Evolutionary conservation across 2,329 filamentous ascomycete species (phyloP), one percentile per base, ranked within the genome.

Genomic region (Graphilbum ipis-grandicollis): DNA sequence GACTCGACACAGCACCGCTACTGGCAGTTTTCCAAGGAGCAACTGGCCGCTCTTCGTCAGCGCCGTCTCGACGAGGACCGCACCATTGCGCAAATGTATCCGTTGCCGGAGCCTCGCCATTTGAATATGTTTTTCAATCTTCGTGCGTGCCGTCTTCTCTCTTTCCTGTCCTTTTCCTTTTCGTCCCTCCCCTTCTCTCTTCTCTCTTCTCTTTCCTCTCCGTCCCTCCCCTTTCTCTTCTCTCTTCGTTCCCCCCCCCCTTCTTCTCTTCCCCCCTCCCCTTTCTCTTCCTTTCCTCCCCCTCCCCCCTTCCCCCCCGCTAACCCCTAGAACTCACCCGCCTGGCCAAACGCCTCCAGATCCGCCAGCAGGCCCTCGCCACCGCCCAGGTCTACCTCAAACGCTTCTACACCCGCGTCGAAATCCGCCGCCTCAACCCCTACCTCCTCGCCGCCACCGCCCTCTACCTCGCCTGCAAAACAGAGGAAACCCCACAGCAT

Each of bases 401-500:
- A 50, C 75, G 90, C 41, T 96, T 93, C 64, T 96, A 93, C 56
- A 75, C 75, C 33, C 83, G 80, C 48, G 80, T 93, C 48, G 85
- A 93, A 51, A 85, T 96, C 45, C 79, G 88, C 39, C 75, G 79
- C 44, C 93, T 86, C 34, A 98, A 96, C 49, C 85, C 88, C 4
- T 93, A 93, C 52, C 74, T 96, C 26, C 75, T 96, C 40, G 70
- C 93, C 45, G 79, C 85, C n/a, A 96, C 90, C 2, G 82, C 88
- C 5, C 69, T 96, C 42, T 98, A 98, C 55, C 65, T 98, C 26
- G 86, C 90, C 17, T 93, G 85, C 62, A 98, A 98, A 59, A 93
- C 93, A 74, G 90, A 98, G 56, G 90, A 98, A 56, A 86, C 78
- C 35, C 90, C 90, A 3, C 88, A 96, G 55, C 90, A 98, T 55